These are phyloP conservation scores for Zasmidium angulare DNA, from an alignment of 2,329 filamentous ascomycete species.

Conservation along the genomic window DNA sequence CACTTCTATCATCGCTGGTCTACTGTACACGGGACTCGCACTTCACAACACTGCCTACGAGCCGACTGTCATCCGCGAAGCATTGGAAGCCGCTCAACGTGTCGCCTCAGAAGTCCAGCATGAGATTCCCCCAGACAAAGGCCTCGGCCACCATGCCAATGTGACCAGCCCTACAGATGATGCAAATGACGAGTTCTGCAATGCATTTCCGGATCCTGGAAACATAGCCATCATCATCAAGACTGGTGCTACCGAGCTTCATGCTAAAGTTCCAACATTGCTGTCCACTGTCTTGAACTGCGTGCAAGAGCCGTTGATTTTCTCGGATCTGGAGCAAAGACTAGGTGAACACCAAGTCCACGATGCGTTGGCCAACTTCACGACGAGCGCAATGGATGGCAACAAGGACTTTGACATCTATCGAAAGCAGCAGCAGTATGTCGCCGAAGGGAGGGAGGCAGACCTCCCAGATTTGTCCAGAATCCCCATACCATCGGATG, in stretches of 20 bases:
- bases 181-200: slow-evolving; percentile 1
- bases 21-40: background rate
- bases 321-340: slow-evolving; percentile 50
- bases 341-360: slow-evolving; percentile 38
- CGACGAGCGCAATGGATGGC: slow-evolving; percentile 10
- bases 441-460: slow-evolving; percentile 13
- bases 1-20: background rate
- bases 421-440: slow-evolving; percentile 21
- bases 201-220: slow-evolving; percentile 27
- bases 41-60: background rate
- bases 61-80: background rate
- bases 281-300: slow-evolving; percentile 54
- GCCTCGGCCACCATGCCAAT: background rate
- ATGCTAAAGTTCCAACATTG: slow-evolving; percentile 53
- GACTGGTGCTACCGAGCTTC: slow-evolving; percentile 57
- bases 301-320: slow-evolving; percentile 46
- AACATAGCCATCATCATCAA: slow-evolving; percentile 57
- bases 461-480: slow-evolving; percentile 18
- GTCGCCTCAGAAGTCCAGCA: background rate
- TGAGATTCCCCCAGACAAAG: background rate
- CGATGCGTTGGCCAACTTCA: slow-evolving; percentile 27
- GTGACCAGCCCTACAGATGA: background rate
- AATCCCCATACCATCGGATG: slow-evolving; percentile 9
- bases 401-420: slow-evolving; percentile 28
- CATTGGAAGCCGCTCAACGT: background rate